A percentile compares a stretch with the other conserved stretches of the same genome.
Conservation (phyloP, 164 flowering plant species). For the Tinospora cordifolia region DNA sequence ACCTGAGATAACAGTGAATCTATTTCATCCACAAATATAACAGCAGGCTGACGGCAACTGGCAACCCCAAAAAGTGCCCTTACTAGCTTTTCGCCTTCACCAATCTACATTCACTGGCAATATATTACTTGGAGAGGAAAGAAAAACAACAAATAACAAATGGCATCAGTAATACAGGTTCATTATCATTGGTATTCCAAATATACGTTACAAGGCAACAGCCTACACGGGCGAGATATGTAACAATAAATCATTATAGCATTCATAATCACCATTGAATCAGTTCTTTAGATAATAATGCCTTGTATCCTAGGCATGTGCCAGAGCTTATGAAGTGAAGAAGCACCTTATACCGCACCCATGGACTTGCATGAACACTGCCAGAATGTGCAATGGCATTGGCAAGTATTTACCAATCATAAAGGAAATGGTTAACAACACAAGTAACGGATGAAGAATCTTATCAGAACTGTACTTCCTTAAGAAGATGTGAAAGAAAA, state of each 20-base stretch:
- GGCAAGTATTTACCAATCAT: neutral
- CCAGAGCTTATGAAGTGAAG: neutral
- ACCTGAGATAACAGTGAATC: slow-evolving; percentile 99
- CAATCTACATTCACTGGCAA: slow-evolving; percentile 52
- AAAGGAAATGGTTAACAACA: neutral
- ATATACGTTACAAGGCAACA: neutral
- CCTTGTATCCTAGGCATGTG: neutral
- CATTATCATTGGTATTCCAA: neutral
- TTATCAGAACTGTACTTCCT: neutral
- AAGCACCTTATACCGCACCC: neutral
- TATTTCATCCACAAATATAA: slow-evolving; percentile 96
- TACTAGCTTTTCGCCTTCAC: slow-evolving; percentile 98
- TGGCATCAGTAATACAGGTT: neutral
- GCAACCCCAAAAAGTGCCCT: slow-evolving; percentile 99
- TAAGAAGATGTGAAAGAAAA: neutral
- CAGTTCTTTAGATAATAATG: neutral
- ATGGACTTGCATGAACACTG: neutral
- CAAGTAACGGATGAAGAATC: neutral
- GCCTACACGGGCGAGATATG: neutral
- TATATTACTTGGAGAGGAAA: neutral
- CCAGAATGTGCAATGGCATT: neutral
- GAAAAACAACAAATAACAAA: too few relatives aligned
- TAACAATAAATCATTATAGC: neutral
- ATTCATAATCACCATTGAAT: neutral
- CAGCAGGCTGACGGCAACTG: slow-evolving; percentile 99